Conservation (phyloP, 129 eudicot species). For the Chrysanthemum lavandulifolium region DNA sequence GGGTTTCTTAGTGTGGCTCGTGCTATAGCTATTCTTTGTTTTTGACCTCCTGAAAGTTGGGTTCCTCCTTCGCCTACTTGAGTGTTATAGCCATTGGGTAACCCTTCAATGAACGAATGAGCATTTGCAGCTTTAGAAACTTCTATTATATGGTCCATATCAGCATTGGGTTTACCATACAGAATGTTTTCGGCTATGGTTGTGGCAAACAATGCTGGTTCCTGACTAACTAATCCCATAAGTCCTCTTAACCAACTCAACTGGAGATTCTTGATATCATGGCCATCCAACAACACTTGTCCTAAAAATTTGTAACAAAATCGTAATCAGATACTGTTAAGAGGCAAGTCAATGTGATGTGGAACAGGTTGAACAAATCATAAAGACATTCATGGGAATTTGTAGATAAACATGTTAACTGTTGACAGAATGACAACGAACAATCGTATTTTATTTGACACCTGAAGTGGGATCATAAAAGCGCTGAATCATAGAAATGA, state of each 20-base stretch:
- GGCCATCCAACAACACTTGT: constrained; percentile 62
- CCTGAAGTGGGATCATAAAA: constrained; percentile 73
- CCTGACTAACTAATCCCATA: constrained; percentile 89
- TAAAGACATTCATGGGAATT: no score
- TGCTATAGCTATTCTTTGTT: constrained; percentile 82
- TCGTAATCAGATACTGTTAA: background rate
- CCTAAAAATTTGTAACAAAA: constrained; percentile 34
- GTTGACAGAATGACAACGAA: no score
- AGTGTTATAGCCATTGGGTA: constrained; percentile 69
- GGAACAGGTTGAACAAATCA: background rate
- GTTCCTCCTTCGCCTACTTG: constrained; percentile 94
- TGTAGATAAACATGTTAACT: no score
- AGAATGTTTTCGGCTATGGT: constrained; percentile 72
- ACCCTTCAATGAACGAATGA: constrained; percentile 53
- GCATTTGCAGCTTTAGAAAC: constrained; percentile 76
- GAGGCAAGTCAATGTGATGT: background rate
- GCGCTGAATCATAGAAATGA: constrained; percentile 64
- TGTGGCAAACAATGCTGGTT: constrained; percentile 79
- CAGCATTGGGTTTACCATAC: constrained; percentile 63
- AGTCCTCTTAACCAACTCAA: constrained; percentile 76
- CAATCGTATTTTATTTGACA: constrained; percentile 21
- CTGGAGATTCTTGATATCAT: constrained; percentile 47
- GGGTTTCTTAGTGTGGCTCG: constrained; percentile 77
- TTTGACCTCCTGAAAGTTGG: constrained; percentile 86
- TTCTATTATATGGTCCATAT: constrained; percentile 46